phyloP scores from a whole-genome alignment of 2,329 filamentous ascomycete species.

The Xylaria sp. region DNA sequence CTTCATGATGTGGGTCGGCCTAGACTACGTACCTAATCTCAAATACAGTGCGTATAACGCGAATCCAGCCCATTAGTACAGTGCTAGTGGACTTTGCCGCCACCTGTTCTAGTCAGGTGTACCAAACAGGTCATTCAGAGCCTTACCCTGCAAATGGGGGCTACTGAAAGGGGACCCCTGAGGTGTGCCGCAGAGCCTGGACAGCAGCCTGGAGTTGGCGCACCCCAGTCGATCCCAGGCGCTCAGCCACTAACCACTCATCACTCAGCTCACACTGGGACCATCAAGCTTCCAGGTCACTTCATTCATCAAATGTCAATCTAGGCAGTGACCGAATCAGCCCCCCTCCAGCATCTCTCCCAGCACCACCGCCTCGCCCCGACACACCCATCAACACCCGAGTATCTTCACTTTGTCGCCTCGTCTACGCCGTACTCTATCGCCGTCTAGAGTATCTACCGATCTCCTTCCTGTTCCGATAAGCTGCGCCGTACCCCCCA shows the following conservation, averaged over 20 bases:
- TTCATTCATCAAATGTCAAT: slow-evolving; percentile 28
- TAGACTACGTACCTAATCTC: no score
- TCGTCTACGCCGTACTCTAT: slow-evolving; percentile 1
- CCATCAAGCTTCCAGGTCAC: slow-evolving; percentile 23
- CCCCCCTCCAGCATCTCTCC: slow-evolving; percentile 10
- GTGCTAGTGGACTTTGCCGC: no score
- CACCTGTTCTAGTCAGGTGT: no score
- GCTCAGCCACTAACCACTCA: slow-evolving; percentile 24
- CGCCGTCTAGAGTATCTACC: not conserved
- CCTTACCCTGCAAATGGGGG: not conserved
- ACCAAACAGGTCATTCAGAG: no score
- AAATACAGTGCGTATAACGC: no score
- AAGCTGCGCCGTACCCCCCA: slow-evolving; percentile 30
- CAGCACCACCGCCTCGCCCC: slow-evolving; percentile 11
- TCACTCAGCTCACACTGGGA: slow-evolving; percentile 20
- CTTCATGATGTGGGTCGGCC: no score
- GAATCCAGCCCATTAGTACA: no score
- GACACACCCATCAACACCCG: slow-evolving; percentile 6
- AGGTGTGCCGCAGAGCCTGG: not conserved
- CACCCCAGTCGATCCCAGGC: slow-evolving; percentile 7
- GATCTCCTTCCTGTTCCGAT: slow-evolving; percentile 31
- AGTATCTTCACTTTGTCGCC: slow-evolving; percentile 3
- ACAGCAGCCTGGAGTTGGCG: not conserved
- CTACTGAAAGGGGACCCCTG: not conserved
- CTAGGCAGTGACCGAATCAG: slow-evolving; percentile 27